Evolutionary conservation across 345 rosid genomes (phyloP).

Genomic region (Eucalyptus regnans): DNA sequence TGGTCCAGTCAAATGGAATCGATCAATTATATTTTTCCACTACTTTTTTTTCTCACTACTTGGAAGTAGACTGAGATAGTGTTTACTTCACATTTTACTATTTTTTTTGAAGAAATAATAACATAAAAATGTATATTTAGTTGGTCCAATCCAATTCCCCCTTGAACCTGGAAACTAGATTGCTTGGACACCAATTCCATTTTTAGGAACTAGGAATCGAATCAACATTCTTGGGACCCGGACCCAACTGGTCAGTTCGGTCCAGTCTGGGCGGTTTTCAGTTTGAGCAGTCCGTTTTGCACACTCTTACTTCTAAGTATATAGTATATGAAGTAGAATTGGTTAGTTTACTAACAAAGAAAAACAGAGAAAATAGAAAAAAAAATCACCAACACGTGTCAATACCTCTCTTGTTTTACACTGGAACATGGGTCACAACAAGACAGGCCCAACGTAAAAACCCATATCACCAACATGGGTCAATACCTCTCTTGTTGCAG

Average conservation of each 20-base stretch:
- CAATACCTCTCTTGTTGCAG: too few species aligned
- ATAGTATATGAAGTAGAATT: neutral
- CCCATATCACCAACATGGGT: neutral
- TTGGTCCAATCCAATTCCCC: too few species aligned
- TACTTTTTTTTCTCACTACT: too few species aligned
- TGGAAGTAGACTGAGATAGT: too few species aligned
- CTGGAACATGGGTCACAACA: neutral
- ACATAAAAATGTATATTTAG: too few species aligned
- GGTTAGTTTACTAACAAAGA: neutral
- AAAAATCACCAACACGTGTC: neutral
- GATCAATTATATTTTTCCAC: too few species aligned
- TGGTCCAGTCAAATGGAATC: too few species aligned
- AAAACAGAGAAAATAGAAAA: neutral
- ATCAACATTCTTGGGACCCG: too few species aligned
- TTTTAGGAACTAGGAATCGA: too few species aligned
- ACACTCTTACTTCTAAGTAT: neutral
- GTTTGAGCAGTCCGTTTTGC: rapidly evolving
- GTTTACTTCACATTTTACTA: too few species aligned
- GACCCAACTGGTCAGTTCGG: rapidly evolving
- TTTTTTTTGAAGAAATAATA: too few species aligned
- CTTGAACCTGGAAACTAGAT: too few species aligned
- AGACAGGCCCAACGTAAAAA: neutral
- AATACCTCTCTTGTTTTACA: neutral
- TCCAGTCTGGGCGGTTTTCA: rapidly evolving
- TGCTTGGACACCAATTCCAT: rapidly evolving